Evolutionary conservation across 331 rosid genomes (phyloP).

Genomic region (Quercus lobata): DNA sequence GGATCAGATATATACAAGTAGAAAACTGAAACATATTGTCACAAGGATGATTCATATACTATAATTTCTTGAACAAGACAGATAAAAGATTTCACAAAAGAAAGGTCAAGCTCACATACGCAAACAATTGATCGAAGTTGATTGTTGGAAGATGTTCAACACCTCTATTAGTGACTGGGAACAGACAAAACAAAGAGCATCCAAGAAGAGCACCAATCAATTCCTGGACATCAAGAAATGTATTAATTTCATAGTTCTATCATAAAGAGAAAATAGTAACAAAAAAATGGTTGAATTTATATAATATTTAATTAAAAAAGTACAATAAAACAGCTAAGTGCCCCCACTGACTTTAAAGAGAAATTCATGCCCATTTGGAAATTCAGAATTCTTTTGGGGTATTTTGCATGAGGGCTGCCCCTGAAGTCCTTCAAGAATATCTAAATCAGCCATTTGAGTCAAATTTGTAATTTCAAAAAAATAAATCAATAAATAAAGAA

Average conservation of each 20-base stretch:
- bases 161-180: constrained; percentile 56
- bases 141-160: constrained; percentile 54
- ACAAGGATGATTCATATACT: not conserved
- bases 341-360: not conserved
- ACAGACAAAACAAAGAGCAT: constrained; percentile 83
- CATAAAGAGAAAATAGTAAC: not conserved
- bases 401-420: not conserved
- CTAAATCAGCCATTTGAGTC: not conserved
- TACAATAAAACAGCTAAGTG: not conserved
- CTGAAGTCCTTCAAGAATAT: not conserved
- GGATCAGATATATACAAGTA: not conserved
- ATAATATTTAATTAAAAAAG: not conserved
- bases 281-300: not conserved
- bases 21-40: not conserved
- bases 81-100: not conserved
- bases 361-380: not conserved
- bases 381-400: not conserved
- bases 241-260: constrained; percentile 3
- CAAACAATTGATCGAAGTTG: constrained; percentile 78
- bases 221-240: constrained; percentile 56
- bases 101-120: constrained; percentile 50
- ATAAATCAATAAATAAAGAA: not conserved
- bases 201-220: constrained; percentile 79
- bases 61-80: not conserved
- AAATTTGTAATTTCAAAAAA: not conserved